These are phyloP conservation scores for Eimeria maxima DNA, from an alignment of 169 alveolate species.

Conservation along the genomic window DNA sequence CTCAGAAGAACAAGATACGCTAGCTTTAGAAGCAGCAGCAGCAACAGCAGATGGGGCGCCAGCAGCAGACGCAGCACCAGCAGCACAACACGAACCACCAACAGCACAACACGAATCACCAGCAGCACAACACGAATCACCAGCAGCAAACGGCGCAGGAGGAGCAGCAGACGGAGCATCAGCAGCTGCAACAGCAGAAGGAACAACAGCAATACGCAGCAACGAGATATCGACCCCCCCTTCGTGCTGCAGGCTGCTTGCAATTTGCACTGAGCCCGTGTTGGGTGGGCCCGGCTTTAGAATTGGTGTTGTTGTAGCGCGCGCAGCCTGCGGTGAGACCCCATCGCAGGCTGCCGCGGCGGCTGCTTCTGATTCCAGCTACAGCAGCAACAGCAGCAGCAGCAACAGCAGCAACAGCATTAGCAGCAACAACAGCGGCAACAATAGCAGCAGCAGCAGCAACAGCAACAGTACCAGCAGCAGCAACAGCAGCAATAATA, in stretches of 20 bases:
- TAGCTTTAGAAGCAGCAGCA: too few species aligned
- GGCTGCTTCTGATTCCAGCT: neutral
- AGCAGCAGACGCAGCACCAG: neutral
- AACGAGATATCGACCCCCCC: neutral
- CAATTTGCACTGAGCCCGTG: conserved; percentile 56
- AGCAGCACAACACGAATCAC: neutral
- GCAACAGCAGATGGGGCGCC: too few species aligned
- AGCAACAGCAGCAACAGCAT: neutral
- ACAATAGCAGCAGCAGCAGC: neutral
- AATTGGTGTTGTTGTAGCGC: conserved; percentile 38
- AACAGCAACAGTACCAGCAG: neutral
- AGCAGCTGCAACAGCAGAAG: conserved; percentile 25
- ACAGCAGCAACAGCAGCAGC: neutral
- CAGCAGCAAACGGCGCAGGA: neutral
- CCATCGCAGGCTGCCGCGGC: neutral
- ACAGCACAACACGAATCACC: neutral
- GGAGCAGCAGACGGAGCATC: neutral
- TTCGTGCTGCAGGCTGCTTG: conserved; percentile 69
- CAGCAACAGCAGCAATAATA: neutral
- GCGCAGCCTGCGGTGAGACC: neutral
- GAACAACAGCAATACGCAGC: neutral
- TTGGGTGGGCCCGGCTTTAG: conserved; percentile 62
- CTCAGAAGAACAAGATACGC: too few species aligned
- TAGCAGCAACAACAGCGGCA: neutral
- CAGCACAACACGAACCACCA: neutral